These are phyloP conservation scores for Aspergillus carlsbadensis DNA, from an alignment of 495 filamentous ascomycete genomes.

Conservation along the genomic window DNA sequence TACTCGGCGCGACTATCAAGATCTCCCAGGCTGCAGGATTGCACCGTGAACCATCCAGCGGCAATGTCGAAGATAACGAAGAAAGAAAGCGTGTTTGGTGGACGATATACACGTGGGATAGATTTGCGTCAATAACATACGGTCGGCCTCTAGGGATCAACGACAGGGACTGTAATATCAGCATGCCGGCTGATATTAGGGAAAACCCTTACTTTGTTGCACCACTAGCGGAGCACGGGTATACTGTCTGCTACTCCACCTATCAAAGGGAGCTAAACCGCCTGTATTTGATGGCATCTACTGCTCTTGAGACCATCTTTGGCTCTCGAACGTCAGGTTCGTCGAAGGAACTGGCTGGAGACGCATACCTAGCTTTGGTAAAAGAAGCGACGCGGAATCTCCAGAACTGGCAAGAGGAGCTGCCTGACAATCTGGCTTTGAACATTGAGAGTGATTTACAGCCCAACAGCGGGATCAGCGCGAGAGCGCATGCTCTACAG, in stretches of 20 bases:
- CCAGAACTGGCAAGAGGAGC: conserved; percentile 21
- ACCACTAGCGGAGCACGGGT: not conserved
- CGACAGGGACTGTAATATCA: conserved; percentile 35
- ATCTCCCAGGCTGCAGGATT: conserved; percentile 34
- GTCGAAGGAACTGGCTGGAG: conserved; percentile 17
- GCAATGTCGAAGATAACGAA: conserved; percentile 26
- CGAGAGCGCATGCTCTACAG: conserved; percentile 28
- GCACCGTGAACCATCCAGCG: conserved; percentile 24
- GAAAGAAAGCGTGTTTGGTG: conserved; percentile 38
- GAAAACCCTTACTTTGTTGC: conserved; percentile 25
- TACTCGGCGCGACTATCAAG: conserved; percentile 35
- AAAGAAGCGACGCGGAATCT: conserved; percentile 23
- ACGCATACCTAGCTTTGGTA: conserved; percentile 21
- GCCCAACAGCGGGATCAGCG: conserved; percentile 6
- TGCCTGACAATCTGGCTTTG: conserved; percentile 24
- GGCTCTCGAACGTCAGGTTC: conserved; percentile 25
- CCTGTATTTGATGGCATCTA: conserved; percentile 33
- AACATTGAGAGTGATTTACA: conserved; percentile 25
- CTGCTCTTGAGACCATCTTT: conserved; percentile 29
- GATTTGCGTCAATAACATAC: conserved; percentile 37
- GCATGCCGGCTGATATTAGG: conserved; percentile 28
- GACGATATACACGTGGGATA: conserved; percentile 40
- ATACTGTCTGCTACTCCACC: conserved; percentile 28
- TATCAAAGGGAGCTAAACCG: conserved; percentile 34
- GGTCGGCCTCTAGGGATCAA: conserved; percentile 34